These are phyloP conservation scores for Tieghemostelium lacteum DNA, from an alignment of 78 protist genomes.

Conservation along the genomic window DNA sequence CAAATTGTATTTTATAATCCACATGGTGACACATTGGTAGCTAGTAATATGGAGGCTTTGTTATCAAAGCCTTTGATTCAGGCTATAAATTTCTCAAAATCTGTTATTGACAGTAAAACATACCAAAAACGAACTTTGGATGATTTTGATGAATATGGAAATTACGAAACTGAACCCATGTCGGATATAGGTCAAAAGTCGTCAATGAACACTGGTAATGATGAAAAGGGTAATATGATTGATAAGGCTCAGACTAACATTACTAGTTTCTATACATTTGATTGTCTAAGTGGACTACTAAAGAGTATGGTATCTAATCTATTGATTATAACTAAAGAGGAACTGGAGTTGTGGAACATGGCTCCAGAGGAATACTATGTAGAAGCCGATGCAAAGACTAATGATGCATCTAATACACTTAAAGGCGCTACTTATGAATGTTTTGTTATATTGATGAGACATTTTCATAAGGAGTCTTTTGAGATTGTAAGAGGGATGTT, in stretches of 20 bases:
- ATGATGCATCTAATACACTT: background rate
- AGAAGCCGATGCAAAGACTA: background rate
- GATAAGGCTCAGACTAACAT: constrained; percentile 16
- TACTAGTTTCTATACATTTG: background rate
- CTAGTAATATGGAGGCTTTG: background rate
- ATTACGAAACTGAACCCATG: background rate
- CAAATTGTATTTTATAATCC: constrained; percentile 29
- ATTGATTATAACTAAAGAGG: constrained; percentile 30
- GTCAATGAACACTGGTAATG: too few species aligned
- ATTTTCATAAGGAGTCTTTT: constrained; percentile 37
- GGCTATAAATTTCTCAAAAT: constrained; percentile 7
- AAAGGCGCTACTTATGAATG: constrained; percentile 30
- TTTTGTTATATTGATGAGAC: constrained; percentile 53
- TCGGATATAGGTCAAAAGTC: background rate
- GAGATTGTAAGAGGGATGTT: constrained; percentile 12
- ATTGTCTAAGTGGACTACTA: background rate
- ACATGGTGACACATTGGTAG: constrained; percentile 10
- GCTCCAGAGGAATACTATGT: constrained; percentile 48
- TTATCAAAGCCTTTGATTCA: constrained; percentile 2
- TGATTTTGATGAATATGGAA: constrained; percentile 20
- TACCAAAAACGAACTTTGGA: constrained; percentile 27
- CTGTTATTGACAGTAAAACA: constrained; percentile 21
- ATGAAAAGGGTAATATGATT: too few species aligned
- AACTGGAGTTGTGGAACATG: constrained; percentile 21
- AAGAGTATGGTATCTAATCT: constrained; percentile 54